phyloP scores from a whole-genome alignment of 1,139 yeast genomes.

The Magnusiomyces suaveolens region DNA sequence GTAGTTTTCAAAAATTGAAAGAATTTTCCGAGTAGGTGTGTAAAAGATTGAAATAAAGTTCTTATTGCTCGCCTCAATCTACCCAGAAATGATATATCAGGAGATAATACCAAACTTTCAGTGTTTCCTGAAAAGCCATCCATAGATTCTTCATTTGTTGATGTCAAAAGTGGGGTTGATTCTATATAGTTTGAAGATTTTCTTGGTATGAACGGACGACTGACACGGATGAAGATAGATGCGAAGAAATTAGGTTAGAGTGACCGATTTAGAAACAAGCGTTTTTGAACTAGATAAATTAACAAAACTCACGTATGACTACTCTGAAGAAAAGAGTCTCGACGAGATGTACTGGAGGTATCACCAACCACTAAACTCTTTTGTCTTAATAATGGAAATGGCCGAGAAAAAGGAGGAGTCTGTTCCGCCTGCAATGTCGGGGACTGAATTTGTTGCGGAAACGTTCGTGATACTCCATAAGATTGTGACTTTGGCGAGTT shows the following conservation, averaged over 20 bases:
- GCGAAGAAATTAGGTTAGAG: background rate
- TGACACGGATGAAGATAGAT: no score
- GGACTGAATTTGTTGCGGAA: no score
- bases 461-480: no score
- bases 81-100: background rate
- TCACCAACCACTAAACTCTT: conserved; percentile 1
- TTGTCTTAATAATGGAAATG: background rate
- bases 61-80: background rate
- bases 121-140: no score
- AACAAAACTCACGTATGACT: background rate
- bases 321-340: conserved; percentile 3
- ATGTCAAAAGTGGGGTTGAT: no score
- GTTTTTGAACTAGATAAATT: no score
- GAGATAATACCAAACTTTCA: no score
- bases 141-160: no score
- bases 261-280: background rate
- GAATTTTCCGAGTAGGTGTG: background rate
- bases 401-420: background rate
- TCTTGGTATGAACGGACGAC: no score
- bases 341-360: conserved; percentile 7
- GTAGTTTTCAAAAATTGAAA: background rate
- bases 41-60: background rate
- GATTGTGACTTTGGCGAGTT: no score
- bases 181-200: no score
- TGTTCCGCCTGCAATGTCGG: no score